phyloP scores from a whole-genome alignment of 768 basidiomycete genomes.

The Lentinula sp. region DNA sequence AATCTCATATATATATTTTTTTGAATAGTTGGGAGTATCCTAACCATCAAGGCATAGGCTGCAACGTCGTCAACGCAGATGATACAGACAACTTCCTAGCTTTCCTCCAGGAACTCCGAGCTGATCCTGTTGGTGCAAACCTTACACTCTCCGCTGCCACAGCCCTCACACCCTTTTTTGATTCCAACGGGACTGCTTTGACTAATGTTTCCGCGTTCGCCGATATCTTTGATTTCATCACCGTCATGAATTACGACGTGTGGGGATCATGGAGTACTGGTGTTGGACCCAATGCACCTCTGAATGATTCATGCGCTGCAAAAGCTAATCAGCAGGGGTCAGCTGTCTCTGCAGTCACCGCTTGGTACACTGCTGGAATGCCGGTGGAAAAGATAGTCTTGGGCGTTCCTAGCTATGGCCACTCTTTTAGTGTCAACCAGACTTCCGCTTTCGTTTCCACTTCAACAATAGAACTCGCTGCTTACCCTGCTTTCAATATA shows the following conservation, averaged over 20 bases:
- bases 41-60: conserved; percentile 57
- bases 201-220: conserved; percentile 69
- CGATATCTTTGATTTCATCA: conserved; percentile 48
- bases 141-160: conserved; percentile 54
- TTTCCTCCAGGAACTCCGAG: conserved; percentile 71
- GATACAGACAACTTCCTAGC: conserved; percentile 78
- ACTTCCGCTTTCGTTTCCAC: conserved; percentile 37
- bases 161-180: conserved; percentile 33
- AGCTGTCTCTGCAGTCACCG: conserved; percentile 61
- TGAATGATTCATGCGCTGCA: conserved; percentile 72
- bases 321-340: conserved; percentile 61
- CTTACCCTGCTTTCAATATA: conserved; percentile 51
- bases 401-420: conserved; percentile 80
- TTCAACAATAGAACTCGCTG: conserved; percentile 29
- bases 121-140: conserved; percentile 40
- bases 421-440: conserved; percentile 57
- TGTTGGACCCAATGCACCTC: conserved; percentile 83
- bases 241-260: conserved; percentile 69
- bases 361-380: conserved; percentile 76
- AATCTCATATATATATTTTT: not conserved
- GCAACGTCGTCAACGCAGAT: conserved; percentile 52
- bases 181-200: conserved; percentile 47
- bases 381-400: conserved; percentile 64
- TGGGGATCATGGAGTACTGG: conserved; percentile 57
- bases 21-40: conserved; percentile 83